Conservation (phyloP, 1,139 yeast species). For the Candida neerlandica region DNA sequence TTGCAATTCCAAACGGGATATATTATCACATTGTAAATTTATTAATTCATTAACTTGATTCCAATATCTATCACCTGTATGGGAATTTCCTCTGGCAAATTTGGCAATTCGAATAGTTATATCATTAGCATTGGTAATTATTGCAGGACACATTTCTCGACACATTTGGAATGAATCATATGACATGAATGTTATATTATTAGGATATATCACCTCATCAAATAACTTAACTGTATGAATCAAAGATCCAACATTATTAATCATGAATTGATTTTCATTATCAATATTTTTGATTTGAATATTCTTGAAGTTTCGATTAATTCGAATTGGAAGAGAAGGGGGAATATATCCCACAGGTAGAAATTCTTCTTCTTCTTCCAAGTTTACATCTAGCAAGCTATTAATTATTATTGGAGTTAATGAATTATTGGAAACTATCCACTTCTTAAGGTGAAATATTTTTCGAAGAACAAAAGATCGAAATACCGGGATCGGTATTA, state of each 20-base stretch:
- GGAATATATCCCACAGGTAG: background rate
- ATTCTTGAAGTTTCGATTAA: background rate
- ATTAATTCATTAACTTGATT: background rate
- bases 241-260: background rate
- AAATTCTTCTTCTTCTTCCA: background rate
- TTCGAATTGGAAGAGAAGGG: background rate
- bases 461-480: background rate
- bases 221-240: background rate
- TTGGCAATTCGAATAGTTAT: background rate
- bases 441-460: background rate
- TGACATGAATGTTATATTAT: background rate
- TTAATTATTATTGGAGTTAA: background rate
- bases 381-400: background rate
- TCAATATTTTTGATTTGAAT: background rate
- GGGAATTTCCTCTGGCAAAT: background rate
- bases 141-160: background rate
- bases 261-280: background rate
- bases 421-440: background rate
- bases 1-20: background rate
- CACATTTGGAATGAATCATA: background rate
- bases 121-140: background rate
- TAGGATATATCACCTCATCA: background rate
- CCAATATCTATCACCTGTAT: background rate
- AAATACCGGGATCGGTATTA: slow-evolving; percentile 1
- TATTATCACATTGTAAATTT: background rate